phyloP scores from a whole-genome alignment of 1,139 yeast species.

The Zhuliangozyma blackwelliae region DNA sequence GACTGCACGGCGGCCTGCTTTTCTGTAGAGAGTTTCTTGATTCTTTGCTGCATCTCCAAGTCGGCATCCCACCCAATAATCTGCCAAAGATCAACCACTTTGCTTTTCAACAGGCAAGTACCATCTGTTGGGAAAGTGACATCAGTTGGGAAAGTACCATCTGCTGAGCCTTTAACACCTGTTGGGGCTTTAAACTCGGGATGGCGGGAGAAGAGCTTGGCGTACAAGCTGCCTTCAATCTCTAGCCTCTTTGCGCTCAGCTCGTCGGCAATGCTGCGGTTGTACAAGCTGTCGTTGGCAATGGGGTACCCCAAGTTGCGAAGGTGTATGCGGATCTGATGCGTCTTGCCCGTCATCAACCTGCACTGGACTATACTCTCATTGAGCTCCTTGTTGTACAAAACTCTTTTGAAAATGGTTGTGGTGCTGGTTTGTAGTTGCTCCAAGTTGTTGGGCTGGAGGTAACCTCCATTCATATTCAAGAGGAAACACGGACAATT shows the following conservation, averaged over 20 bases:
- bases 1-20: conserved; percentile 7
- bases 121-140: no score
- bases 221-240: conserved; percentile 27
- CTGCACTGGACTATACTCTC: conserved; percentile 59
- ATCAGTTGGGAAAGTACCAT: no score
- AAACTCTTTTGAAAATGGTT: conserved; percentile 27
- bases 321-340: conserved; percentile 73
- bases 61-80: conserved; percentile 14
- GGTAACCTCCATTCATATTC: conserved; percentile 33
- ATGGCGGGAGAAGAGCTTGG: conserved; percentile 14
- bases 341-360: conserved; percentile 74
- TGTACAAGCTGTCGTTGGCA: conserved; percentile 61
- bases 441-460: conserved; percentile 27
- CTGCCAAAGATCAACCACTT: conserved; percentile 14
- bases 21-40: conserved; percentile 14
- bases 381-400: conserved; percentile 22
- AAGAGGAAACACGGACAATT: conserved; percentile 36
- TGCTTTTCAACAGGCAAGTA: background rate
- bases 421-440: conserved; percentile 27
- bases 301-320: conserved; percentile 66
- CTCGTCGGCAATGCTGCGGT: conserved; percentile 13
- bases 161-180: no score
- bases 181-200: conserved; percentile 13
- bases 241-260: conserved; percentile 13
- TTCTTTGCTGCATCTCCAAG: conserved; percentile 5